A percentile compares a stretch with the other conserved stretches of the same genome.
phyloP scores from a whole-genome alignment of 257 asterid genomes.

The Eustoma russellianum region DNA sequence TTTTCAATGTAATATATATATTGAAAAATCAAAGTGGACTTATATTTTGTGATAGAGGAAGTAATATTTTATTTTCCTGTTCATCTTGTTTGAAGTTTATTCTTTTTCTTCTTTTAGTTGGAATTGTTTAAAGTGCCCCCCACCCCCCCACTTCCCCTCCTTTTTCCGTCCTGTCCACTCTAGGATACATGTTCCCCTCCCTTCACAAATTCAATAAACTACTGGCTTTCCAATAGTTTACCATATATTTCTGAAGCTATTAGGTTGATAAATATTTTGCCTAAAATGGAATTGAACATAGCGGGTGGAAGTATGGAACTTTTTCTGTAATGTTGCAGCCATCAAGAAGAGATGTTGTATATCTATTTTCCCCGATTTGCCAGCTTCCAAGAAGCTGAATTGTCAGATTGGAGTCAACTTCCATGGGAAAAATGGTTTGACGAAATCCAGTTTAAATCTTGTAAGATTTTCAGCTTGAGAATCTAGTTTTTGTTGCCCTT shows the following conservation, averaged over 20 bases:
- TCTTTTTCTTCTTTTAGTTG: constrained; percentile 9
- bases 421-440: constrained; percentile 19
- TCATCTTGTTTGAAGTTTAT: constrained; percentile 8
- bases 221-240: background rate
- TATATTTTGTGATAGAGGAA: constrained; percentile 14
- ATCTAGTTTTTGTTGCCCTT: background rate
- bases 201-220: background rate
- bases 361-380: constrained; percentile 26
- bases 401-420: constrained; percentile 26
- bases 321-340: constrained; percentile 27
- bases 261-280: background rate
- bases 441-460: constrained; percentile 47
- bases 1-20: too few species aligned
- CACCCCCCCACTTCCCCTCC: too few species aligned
- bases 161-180: too few species aligned
- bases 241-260: background rate
- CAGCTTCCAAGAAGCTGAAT: constrained; percentile 27
- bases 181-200: background rate
- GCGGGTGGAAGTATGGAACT: background rate
- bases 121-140: constrained; percentile 4
- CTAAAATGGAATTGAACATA: background rate
- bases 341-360: constrained; percentile 48
- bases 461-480: constrained; percentile 18
- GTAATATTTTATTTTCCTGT: constrained; percentile 10
- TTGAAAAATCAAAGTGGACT: too few species aligned